Conservation (phyloP, 2,329 filamentous ascomycete species). For the Pseudogymnoascus sp. region DNA sequence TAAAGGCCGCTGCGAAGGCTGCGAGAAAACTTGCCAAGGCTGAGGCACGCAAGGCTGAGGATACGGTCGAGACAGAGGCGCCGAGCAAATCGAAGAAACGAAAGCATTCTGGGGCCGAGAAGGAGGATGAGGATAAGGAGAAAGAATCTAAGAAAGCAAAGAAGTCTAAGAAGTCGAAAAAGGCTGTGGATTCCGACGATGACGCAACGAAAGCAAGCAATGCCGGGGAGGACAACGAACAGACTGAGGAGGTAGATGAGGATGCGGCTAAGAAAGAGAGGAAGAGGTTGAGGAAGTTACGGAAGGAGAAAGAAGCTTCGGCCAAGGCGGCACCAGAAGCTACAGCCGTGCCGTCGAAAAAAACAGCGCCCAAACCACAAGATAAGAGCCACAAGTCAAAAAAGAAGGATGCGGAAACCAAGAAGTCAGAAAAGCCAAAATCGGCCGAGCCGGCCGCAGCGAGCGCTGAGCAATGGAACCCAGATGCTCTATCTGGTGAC, state of each 20-base stretch:
- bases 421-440: slow-evolving; percentile 5
- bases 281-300: slow-evolving; percentile 14
- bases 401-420: slow-evolving; percentile 7
- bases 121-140: slow-evolving; percentile 5
- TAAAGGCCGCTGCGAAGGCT: slow-evolving; percentile 19
- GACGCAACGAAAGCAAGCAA: slow-evolving; percentile 12
- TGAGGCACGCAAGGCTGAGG: slow-evolving; percentile 19
- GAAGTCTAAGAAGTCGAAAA: slow-evolving; percentile 13
- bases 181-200: slow-evolving; percentile 1
- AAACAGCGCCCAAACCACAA: slow-evolving; percentile 15
- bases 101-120: slow-evolving; percentile 20
- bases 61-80: slow-evolving; percentile 17
- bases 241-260: slow-evolving; percentile 14
- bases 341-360: slow-evolving; percentile 12
- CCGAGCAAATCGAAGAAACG: slow-evolving; percentile 14
- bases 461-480: slow-evolving; percentile 24
- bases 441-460: not conserved
- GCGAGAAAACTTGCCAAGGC: slow-evolving; percentile 21
- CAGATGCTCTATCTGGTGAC: slow-evolving; percentile 26
- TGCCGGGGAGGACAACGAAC: not conserved
- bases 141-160: slow-evolving; percentile 5
- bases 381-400: slow-evolving; percentile 12
- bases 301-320: slow-evolving; percentile 5
- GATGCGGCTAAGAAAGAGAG: slow-evolving; percentile 13
- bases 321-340: not conserved